phyloP scores from a whole-genome alignment of 2,329 filamentous ascomycete genomes.

The Penicillium hesseltinei region DNA sequence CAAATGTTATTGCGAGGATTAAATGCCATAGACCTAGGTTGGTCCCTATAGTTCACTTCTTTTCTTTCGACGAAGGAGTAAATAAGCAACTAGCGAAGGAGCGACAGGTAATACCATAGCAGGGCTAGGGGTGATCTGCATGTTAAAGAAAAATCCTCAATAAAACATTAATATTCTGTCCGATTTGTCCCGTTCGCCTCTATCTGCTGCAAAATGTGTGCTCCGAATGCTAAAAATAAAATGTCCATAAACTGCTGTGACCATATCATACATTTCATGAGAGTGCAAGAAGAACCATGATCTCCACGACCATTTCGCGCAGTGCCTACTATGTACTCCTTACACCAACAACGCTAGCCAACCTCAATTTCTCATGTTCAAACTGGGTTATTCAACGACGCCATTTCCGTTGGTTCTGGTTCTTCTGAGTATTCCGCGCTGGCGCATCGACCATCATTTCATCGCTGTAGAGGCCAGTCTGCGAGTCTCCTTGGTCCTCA shows the following conservation, averaged over 20 bases:
- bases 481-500: not conserved
- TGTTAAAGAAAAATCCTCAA: not conserved
- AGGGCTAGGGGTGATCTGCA: too few relatives aligned
- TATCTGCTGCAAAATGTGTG: not conserved
- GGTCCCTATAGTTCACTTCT: not conserved
- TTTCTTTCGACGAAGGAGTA: not conserved
- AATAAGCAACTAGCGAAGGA: too few relatives aligned
- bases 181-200: not conserved
- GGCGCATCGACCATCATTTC: slow-evolving; percentile 43
- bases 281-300: not conserved
- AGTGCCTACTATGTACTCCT: not conserved
- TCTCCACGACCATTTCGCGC: not conserved
- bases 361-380: not conserved
- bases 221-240: not conserved
- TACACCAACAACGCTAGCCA: not conserved
- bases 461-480: slow-evolving; percentile 39
- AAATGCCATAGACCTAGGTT: not conserved
- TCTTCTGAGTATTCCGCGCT: slow-evolving; percentile 20
- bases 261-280: slow-evolving; percentile 24
- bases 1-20: not conserved
- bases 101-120: not conserved
- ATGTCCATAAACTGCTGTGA: slow-evolving; percentile 4
- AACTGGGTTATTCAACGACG: slow-evolving; percentile 14
- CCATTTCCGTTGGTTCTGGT: slow-evolving; percentile 20
- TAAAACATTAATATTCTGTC: not conserved